These are phyloP conservation scores for Yarrowia sp. DNA, from an alignment of 805 yeast genomes.

Conservation along the genomic window DNA sequence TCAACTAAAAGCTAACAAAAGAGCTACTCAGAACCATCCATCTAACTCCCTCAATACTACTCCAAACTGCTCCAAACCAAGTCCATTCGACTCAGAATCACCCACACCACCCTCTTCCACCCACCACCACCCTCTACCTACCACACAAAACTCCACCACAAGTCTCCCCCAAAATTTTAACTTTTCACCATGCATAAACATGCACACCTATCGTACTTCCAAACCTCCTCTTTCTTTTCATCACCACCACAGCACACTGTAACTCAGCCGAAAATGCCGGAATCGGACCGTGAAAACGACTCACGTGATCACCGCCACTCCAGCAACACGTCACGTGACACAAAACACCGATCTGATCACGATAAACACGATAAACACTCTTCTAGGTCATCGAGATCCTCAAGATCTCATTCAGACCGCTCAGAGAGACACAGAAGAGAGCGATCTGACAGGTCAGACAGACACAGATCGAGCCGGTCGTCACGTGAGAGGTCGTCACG, in stretches of 20 bases:
- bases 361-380: not conserved
- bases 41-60: no score
- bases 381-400: not conserved
- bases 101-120: no score
- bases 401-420: not conserved
- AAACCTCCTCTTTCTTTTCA: not conserved
- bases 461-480: not conserved
- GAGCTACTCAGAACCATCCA: no score
- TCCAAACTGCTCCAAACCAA: no score
- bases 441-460: not conserved
- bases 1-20: no score
- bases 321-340: not conserved
- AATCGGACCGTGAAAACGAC: not conserved
- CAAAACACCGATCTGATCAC: not conserved
- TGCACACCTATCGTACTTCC: no score
- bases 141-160: no score
- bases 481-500: not conserved
- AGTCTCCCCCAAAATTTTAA: no score
- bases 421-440: not conserved
- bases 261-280: not conserved
- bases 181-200: no score
- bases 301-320: no score
- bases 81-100: no score
- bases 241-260: not conserved
- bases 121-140: no score